Base-by-base conservation (phyloP, 805 yeast species). In the Metschnikowia proteae region DNA sequence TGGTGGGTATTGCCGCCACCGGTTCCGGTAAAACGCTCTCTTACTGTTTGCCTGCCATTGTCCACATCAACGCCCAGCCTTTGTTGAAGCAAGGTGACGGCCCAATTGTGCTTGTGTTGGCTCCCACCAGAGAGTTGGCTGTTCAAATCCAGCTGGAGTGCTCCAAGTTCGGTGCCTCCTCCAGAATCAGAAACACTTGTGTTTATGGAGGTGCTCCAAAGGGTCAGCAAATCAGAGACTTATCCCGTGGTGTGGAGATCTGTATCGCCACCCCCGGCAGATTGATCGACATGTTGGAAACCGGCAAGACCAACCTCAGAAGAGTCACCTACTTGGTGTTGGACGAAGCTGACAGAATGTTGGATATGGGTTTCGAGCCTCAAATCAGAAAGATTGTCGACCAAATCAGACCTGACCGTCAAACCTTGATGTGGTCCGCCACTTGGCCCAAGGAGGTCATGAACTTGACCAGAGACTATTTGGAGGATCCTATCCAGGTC, bases 281-380 rank as follows among this genome's bases (percentile, higher is more conserved):
- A 81, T 81, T 94, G 71, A 88, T 94, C 61, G 99, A 94, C 74
- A 88, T 94, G 96, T 81, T 94, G 63, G 98, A 94, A 75, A 77
- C 86, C 55, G 92, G 94, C 63, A 91, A 87, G 77, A 94, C 98
- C 51, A 94, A 92, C 75, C 80, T 94, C 64, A 84, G 88, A 70
- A 88, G 98, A 78, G 97, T 94, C 55, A 94, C 98, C 46, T 94
- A 94, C 74, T 80, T 94, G 68, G 98, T 94, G 54, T 80, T 94
- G 63, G 99, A 94, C 73, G 99, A 94, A 82, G 99, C 99, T 64
- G 99, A 94, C 75, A 88, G 99, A 80, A 94, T 94, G 99, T 83
- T 94, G 75, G 99, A 94, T 78, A 94, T 94, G 99, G 99, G 99
- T 71, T 94, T 94, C 71, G 99, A 94, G 79, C 98, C 98, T 60